phyloP scores from a whole-genome alignment of 345 rosid species.

The Aegle marmelos region DNA sequence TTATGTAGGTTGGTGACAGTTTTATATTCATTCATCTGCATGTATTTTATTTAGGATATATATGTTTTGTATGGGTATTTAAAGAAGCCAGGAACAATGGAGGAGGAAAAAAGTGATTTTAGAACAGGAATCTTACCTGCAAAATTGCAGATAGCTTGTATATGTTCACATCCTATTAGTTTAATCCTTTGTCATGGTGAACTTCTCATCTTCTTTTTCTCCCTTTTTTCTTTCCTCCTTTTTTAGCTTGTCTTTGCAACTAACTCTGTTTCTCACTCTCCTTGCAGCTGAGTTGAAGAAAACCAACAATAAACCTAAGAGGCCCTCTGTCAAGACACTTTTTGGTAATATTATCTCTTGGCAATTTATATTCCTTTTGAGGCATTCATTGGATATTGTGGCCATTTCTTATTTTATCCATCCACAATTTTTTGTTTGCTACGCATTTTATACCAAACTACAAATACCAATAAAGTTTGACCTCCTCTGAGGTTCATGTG shows the following conservation, averaged over 20 bases:
- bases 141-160: neutral
- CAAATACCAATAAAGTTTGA: neutral
- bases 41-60: neutral
- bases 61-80: neutral
- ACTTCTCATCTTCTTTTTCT: neutral
- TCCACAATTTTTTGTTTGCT: neutral
- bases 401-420: neutral
- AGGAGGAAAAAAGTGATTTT: neutral
- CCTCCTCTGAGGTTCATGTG: neutral
- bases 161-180: neutral
- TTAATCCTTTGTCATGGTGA: neutral
- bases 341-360: conserved; percentile 46
- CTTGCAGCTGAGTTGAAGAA: conserved; percentile 69
- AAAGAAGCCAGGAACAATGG: neutral
- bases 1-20: neutral
- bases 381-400: neutral
- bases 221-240: too few relatives aligned
- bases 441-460: neutral
- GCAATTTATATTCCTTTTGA: neutral
- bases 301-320: conserved; percentile 48
- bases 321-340: conserved; percentile 74
- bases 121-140: neutral
- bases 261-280: conserved; percentile 12
- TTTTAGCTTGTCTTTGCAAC: neutral
- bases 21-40: neutral